Evolutionary conservation across 192 early-diverging fungal genomes (phyloP).

Genomic region (Coemansia sp.): DNA sequence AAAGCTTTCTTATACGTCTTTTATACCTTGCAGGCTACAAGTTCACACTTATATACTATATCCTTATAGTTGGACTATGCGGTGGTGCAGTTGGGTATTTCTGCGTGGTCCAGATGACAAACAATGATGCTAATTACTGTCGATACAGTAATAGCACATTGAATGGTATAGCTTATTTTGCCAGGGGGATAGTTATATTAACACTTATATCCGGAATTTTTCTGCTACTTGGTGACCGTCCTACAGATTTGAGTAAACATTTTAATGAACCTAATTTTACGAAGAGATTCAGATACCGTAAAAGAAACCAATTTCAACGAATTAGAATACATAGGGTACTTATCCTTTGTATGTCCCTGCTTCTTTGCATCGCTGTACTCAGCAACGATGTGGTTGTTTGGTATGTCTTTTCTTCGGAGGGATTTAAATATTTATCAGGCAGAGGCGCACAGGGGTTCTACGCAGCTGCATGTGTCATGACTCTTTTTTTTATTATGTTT

Average conservation of each 20-base stretch:
- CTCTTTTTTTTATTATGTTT: not conserved
- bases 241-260: not conserved
- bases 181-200: not conserved
- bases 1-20: not conserved
- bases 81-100: not conserved
- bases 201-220: not conserved
- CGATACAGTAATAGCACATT: not conserved
- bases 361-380: not conserved
- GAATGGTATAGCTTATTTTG: not conserved
- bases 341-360: not conserved
- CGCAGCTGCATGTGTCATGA: not conserved
- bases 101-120: not conserved
- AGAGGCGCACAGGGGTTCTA: not conserved
- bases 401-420: not conserved
- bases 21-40: not conserved
- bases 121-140: not conserved
- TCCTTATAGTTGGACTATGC: not conserved
- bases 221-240: not conserved
- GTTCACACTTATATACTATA: not conserved
- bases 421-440: not conserved
- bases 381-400: constrained; percentile 13
- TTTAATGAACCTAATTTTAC: not conserved
- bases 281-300: not conserved
- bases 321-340: not conserved
- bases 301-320: not conserved